Percentiles rank a stretch among this genome's conserved stretches.
phyloP scores from a whole-genome alignment of 2,329 filamentous ascomycete species.

The Ceratocystis harringtonii region DNA sequence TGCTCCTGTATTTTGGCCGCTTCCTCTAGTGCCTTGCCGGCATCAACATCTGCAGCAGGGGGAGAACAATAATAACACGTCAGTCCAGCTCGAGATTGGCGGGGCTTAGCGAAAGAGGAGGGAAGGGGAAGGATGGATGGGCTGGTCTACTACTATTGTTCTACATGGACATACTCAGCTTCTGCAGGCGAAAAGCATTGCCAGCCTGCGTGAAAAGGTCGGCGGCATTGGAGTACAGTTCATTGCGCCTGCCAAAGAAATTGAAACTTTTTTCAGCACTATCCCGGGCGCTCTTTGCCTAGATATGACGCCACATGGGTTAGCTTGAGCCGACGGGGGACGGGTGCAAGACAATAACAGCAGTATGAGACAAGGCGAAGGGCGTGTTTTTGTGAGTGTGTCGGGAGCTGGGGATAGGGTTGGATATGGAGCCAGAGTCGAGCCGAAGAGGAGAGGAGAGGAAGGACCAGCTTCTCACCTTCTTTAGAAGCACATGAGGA shows the following conservation, averaged over 20 bases:
- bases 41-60: constrained; percentile 52
- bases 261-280: constrained; percentile 69
- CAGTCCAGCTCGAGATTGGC: neutral
- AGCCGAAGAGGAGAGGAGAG: no score
- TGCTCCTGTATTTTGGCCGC: constrained; percentile 67
- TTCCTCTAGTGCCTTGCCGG: constrained; percentile 72
- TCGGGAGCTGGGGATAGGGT: no score
- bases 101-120: neutral
- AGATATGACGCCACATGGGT: constrained; percentile 15
- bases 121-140: neutral
- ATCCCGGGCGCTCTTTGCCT: constrained; percentile 77
- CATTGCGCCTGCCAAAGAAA: constrained; percentile 72
- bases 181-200: constrained; percentile 82
- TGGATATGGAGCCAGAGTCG: no score
- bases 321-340: neutral
- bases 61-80: neutral
- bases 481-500: constrained; percentile 62
- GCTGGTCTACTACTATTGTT: neutral
- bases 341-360: neutral
- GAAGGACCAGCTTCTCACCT: constrained; percentile 34
- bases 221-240: constrained; percentile 81
- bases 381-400: no score
- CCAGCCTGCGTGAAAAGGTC: constrained; percentile 79
- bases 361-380: neutral
- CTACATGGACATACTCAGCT: constrained; percentile 47